A percentile compares a stretch with the other conserved stretches of the same genome.
Evolutionary conservation across 2,329 filamentous ascomycete genomes (phyloP).

Genomic region (Cercospora zeae-maydis): DNA sequence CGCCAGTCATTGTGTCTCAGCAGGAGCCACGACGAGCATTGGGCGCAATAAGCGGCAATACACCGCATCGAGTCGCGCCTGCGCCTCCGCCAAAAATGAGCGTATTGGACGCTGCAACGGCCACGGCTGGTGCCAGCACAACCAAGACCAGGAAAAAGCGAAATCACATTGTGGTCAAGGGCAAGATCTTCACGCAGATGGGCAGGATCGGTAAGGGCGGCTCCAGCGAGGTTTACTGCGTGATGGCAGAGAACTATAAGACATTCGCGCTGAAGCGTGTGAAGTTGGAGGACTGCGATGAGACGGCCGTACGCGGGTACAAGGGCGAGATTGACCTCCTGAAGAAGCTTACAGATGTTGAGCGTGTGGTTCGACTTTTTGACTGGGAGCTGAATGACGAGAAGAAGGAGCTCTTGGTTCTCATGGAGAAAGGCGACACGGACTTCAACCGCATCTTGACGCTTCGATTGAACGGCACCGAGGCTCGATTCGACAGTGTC

Average conservation of each 20-base stretch:
- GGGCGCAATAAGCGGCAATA: conserved; percentile 59
- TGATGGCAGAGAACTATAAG: conserved; percentile 95
- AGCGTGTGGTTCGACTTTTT: conserved; percentile 83
- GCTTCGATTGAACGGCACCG: conserved; percentile 62
- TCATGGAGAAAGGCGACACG: conserved; percentile 96
- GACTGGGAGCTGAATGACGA: conserved; percentile 93
- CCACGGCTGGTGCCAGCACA: conserved; percentile 73
- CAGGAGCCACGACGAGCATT: conserved; percentile 46
- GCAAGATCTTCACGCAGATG: conserved; percentile 82
- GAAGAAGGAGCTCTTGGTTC: conserved; percentile 76
- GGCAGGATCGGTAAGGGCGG: conserved; percentile 90
- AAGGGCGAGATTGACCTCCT: conserved; percentile 94
- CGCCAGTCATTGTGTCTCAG: conserved; percentile 35
- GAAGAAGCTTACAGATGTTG: conserved; percentile 74
- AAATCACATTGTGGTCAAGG: conserved; percentile 82
- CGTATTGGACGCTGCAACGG: conserved; percentile 84
- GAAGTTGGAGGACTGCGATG: conserved; percentile 84
- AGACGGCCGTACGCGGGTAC: conserved; percentile 76
- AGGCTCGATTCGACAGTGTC: conserved; percentile 74
- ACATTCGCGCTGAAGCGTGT: conserved; percentile 93
- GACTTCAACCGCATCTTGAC: conserved; percentile 85
- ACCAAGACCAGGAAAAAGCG: conserved; percentile 73
- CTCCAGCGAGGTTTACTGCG: conserved; percentile 89
- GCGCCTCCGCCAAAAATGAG: conserved; percentile 92
- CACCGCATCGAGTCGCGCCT: conserved; percentile 72